phyloP scores from a whole-genome alignment of 2,329 filamentous ascomycete genomes.

The Neonectria faginata region DNA sequence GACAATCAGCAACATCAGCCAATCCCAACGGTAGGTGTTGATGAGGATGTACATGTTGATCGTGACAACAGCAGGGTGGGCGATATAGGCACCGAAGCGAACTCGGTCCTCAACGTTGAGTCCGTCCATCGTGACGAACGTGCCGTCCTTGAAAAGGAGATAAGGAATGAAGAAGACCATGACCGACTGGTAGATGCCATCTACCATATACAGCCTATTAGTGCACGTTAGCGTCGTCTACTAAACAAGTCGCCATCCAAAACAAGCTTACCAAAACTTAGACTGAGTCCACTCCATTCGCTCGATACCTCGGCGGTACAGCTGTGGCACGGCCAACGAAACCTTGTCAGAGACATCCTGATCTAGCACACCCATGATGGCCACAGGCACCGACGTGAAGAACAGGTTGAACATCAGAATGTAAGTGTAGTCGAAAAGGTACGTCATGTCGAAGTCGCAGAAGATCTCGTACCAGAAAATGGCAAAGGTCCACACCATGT shows the following conservation, averaged over 20 bases:
- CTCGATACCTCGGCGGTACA: conserved; percentile 96
- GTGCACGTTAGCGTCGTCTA: conserved; percentile 24
- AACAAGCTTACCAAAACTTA: conserved; percentile 87
- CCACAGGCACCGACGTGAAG: conserved; percentile 94
- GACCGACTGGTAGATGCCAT: conserved; percentile 94
- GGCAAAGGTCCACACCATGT: conserved; percentile 95
- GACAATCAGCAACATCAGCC: conserved; percentile 89
- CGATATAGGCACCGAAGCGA: conserved; percentile 89
- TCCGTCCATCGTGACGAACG: conserved; percentile 78
- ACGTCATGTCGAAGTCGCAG: conserved; percentile 95
- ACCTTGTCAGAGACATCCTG: conserved; percentile 97
- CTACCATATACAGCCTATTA: conserved; percentile 87
- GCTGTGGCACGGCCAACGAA: conserved; percentile 91
- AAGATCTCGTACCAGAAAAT: conserved; percentile 99
- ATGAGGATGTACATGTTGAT: conserved; percentile 96
- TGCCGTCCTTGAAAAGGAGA: conserved; percentile 77
- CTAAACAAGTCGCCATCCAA: background rate
- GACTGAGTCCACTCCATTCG: conserved; percentile 93
- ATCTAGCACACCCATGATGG: conserved; percentile 95
- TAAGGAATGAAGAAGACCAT: conserved; percentile 96
- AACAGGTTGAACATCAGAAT: conserved; percentile 96
- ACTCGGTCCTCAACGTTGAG: conserved; percentile 81
- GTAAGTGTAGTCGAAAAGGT: conserved; percentile 97
- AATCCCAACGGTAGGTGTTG: conserved; percentile 98
- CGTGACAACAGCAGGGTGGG: conserved; percentile 83